Conservation (phyloP, 345 rosid species). For the Bruguiera sexangula region DNA sequence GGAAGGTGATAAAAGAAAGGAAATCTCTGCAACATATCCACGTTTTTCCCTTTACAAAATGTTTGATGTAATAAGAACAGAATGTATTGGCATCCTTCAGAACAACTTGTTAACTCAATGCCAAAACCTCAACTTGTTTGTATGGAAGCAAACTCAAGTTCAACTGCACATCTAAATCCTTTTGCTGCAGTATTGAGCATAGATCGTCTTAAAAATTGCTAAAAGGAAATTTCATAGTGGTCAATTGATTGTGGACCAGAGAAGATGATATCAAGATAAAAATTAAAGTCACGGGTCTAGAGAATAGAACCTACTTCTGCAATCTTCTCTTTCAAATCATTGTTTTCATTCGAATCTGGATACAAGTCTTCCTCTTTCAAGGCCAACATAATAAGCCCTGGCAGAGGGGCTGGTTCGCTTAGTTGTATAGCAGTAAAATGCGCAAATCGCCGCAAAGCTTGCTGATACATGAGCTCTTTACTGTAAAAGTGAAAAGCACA, state of each 20-base stretch:
- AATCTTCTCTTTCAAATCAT: slow-evolving; percentile 74
- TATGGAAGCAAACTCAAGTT: neutral
- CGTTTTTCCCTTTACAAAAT: no score
- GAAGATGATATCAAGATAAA: neutral
- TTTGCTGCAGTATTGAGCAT: neutral
- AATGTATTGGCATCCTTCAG: no score
- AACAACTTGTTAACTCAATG: no score
- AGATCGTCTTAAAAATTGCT: neutral
- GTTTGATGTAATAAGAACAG: no score
- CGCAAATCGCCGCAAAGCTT: slow-evolving; percentile 75
- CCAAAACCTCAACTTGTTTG: neutral
- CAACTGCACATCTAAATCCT: neutral
- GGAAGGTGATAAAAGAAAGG: neutral
- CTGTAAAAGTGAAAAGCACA: slow-evolving; percentile 39
- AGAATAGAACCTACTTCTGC: slow-evolving; percentile 58
- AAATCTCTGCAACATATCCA: neutral
- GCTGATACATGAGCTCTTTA: slow-evolving; percentile 99
- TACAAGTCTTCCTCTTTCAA: slow-evolving; percentile 83
- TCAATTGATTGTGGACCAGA: slow-evolving; percentile 3
- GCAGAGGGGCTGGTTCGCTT: slow-evolving; percentile 72
- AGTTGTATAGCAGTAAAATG: slow-evolving; percentile 86
- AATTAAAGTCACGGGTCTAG: neutral
- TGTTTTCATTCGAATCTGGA: slow-evolving; percentile 50
- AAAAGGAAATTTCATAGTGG: neutral
- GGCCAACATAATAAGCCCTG: slow-evolving; percentile 75